Percentiles rank a stretch among this genome's conserved stretches.
Evolutionary conservation across 257 asterid species (phyloP).

Genomic region (Solanum lycopersicoides): DNA sequence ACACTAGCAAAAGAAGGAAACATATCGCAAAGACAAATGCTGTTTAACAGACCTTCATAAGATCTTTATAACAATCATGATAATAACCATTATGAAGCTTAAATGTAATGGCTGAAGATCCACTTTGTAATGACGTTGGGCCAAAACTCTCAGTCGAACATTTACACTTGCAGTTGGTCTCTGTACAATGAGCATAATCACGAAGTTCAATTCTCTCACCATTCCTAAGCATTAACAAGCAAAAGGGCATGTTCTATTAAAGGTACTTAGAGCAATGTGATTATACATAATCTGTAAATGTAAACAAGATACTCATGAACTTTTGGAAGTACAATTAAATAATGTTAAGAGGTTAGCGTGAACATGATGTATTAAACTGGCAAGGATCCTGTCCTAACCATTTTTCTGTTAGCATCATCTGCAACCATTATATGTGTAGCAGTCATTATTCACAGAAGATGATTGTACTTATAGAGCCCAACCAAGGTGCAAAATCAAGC

Average conservation of each 20-base stretch:
- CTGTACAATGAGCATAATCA: slow-evolving; percentile 43
- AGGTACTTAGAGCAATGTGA: neutral
- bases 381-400: neutral
- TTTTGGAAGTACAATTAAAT: neutral
- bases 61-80: slow-evolving; percentile 49
- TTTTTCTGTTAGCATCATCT: neutral
- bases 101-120: slow-evolving; percentile 29
- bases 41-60: slow-evolving; percentile 42
- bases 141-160: slow-evolving; percentile 7
- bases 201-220: slow-evolving; percentile 50
- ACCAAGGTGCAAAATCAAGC: neutral
- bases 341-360: neutral
- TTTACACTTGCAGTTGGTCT: slow-evolving; percentile 57
- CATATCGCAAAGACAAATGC: neutral
- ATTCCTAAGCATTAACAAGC: slow-evolving; percentile 37
- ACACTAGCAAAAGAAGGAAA: neutral
- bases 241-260: neutral
- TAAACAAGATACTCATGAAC: neutral
- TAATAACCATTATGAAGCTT: slow-evolving; percentile 74
- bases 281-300: neutral
- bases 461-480: neutral
- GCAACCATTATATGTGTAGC: neutral
- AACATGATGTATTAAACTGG: neutral
- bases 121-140: neutral
- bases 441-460: neutral